Evolutionary conservation across 2,329 filamentous ascomycete genomes (phyloP), one percentile per base, ranked within the genome.

Genomic region (Fusarium lateritium): DNA sequence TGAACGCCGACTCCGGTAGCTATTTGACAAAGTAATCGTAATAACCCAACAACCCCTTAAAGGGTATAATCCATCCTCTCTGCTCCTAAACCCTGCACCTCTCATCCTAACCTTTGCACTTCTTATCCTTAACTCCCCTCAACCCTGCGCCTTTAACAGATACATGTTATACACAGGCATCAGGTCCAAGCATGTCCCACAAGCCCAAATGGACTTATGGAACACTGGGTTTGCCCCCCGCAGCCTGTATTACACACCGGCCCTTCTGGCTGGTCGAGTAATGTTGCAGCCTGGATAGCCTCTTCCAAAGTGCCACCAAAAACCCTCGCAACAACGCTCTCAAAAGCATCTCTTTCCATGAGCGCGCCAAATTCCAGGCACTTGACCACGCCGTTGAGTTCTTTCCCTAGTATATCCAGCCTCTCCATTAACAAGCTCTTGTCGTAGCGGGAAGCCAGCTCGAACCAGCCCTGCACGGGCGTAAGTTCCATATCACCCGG

Each of bases 391-490:
- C 78, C 78, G 6, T 76, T 76, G 7, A 87, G 77, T 69, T 82
- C 83, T 7, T 73, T 62, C 72, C 80, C 79, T 49, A 87, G 75
- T 26, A 54, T 50, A 11, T 79, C 79, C 40, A 85, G 69, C 36
- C 79, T 73, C 22, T 70, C 71, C 52, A 83, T 72, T n/a, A 85
- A 75, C 17, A 78, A 54, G 13, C 68, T 78, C n/a, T 76, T 65
- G 22, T 82, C 80, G 67, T 82, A 85, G 38, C 77, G 72, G 6
- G 65, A 73, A 24, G 80, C 80, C 26, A 87, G 79, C 78, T 87
- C 85, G 73, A 87, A 87, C 85, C 84, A 87, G 2, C 82, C 84
- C 75, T 87, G 85, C 26, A 87, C 82, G 17, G 85, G 85, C 28
- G 84, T 81, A 39, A 86, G 72, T 72, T 86, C 84, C 19, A 74